A percentile compares a stretch with the other conserved stretches of the same genome.
Conservation (phyloP, 345 rosid genomes). For the Acer campestre region DNA sequence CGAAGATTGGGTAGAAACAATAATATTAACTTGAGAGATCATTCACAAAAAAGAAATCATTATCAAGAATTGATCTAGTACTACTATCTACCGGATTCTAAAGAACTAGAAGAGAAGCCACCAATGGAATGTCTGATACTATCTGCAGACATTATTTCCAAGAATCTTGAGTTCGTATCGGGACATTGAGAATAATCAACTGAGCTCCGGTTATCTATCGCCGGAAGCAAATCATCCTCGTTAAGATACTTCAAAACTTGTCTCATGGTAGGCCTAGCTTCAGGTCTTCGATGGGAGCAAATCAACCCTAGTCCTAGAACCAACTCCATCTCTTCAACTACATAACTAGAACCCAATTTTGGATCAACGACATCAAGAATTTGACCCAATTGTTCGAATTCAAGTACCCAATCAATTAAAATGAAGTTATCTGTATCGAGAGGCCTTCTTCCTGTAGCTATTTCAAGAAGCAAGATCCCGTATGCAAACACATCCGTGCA, state of each 20-base stretch:
- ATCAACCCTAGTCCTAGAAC: conserved; percentile 50
- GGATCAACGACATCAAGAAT: conserved; percentile 51
- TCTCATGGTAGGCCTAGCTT: conserved; percentile 59
- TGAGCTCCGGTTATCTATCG: conserved; percentile 26
- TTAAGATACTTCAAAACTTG: conserved; percentile 53
- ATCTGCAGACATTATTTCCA: conserved; percentile 31
- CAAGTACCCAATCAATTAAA: conserved; percentile 44
- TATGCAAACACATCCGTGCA: conserved; percentile 71
- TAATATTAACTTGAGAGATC: not conserved
- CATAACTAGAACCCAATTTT: conserved; percentile 35
- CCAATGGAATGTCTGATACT: conserved; percentile 25
- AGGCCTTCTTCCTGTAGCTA: conserved; percentile 61
- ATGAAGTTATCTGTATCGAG: conserved; percentile 27
- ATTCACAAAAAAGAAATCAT: not conserved
- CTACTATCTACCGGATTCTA: conserved; percentile 50
- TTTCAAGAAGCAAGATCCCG: conserved; percentile 68
- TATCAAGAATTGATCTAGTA: not conserved
- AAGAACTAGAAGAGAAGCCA: conserved; percentile 33
- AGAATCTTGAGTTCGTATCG: conserved; percentile 19
- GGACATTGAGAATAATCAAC: conserved; percentile 24
- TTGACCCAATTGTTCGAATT: conserved; percentile 27
- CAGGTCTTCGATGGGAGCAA: conserved; percentile 50
- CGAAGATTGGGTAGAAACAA: too few relatives aligned
- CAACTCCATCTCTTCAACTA: conserved; percentile 45
- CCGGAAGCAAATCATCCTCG: conserved; percentile 50